A percentile compares a stretch with the other conserved stretches of the same genome.
phyloP scores from a whole-genome alignment of 2,329 filamentous ascomycete genomes.

The Claviceps purpurea region DNA sequence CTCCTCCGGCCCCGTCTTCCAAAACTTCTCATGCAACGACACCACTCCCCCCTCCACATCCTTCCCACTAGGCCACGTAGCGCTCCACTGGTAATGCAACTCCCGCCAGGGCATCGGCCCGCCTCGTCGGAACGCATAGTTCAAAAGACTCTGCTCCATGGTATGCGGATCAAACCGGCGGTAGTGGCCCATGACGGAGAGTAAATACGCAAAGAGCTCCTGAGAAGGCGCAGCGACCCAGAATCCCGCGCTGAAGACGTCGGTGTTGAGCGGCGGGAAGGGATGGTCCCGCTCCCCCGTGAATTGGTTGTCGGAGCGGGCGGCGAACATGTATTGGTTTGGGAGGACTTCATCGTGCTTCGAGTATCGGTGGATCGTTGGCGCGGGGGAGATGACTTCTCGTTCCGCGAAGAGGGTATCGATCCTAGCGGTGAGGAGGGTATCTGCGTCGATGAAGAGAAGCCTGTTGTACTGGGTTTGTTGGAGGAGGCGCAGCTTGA shows the following conservation, averaged over 20 bases:
- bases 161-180: slow-evolving; percentile 23
- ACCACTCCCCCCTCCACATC: slow-evolving; percentile 20
- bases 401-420: slow-evolving; percentile 12
- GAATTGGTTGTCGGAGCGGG: slow-evolving; percentile 20
- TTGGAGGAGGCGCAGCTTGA: slow-evolving; percentile 28
- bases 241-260: slow-evolving; percentile 26
- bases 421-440: slow-evolving; percentile 20
- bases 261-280: slow-evolving; percentile 19
- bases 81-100: slow-evolving; percentile 24
- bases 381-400: background rate
- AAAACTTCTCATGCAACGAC: slow-evolving; percentile 25
- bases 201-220: slow-evolving; percentile 24
- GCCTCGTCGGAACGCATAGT: slow-evolving; percentile 27
- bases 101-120: slow-evolving; percentile 29
- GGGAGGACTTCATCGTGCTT: slow-evolving; percentile 20
- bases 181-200: slow-evolving; percentile 20
- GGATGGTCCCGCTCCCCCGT: slow-evolving; percentile 18
- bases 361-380: slow-evolving; percentile 16
- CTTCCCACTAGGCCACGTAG: slow-evolving; percentile 21
- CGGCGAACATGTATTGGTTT: slow-evolving; percentile 20
- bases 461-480: slow-evolving; percentile 26
- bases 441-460: slow-evolving; percentile 31
- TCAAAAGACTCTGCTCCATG: slow-evolving; percentile 29
- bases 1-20: slow-evolving; percentile 12
- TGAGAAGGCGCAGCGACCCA: slow-evolving; percentile 24